These are phyloP conservation scores for Penicillium waksmanii DNA, from an alignment of 495 filamentous ascomycete species.

Conservation along the genomic window DNA sequence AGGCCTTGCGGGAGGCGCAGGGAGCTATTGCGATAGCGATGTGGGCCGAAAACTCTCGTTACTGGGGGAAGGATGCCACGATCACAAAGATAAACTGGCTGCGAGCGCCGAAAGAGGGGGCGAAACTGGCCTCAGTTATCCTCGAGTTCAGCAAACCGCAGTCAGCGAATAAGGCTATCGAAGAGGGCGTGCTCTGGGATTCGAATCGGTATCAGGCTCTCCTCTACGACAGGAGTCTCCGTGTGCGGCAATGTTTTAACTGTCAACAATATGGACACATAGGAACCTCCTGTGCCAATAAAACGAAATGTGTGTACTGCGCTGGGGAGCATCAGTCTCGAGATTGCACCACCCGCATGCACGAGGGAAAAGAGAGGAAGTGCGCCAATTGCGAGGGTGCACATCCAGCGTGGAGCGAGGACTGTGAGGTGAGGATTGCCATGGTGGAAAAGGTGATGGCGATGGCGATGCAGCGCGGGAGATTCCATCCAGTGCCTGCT, in stretches of 20 bases:
- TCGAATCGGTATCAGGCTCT: background rate
- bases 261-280: slow-evolving; percentile 12
- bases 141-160: slow-evolving; percentile 6
- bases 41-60: background rate
- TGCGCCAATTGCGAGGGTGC: slow-evolving; percentile 12
- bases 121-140: background rate
- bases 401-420: slow-evolving; percentile 3
- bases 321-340: slow-evolving; percentile 6
- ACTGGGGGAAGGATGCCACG: background rate
- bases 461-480: background rate
- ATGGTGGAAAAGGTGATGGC: background rate
- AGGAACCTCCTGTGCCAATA: slow-evolving; percentile 6
- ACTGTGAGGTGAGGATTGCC: background rate
- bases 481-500: background rate
- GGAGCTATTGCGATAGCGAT: background rate
- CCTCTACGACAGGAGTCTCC: slow-evolving; percentile 7
- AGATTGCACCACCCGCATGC: background rate
- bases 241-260: slow-evolving; percentile 8
- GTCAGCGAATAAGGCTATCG: slow-evolving; percentile 2
- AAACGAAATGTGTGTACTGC: background rate
- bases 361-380: background rate
- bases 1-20: background rate
- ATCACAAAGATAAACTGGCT: slow-evolving; percentile 7
- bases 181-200: background rate
- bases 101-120: background rate